phyloP scores from a whole-genome alignment of 106 monocot genomes.

The Triglochin maritima region DNA sequence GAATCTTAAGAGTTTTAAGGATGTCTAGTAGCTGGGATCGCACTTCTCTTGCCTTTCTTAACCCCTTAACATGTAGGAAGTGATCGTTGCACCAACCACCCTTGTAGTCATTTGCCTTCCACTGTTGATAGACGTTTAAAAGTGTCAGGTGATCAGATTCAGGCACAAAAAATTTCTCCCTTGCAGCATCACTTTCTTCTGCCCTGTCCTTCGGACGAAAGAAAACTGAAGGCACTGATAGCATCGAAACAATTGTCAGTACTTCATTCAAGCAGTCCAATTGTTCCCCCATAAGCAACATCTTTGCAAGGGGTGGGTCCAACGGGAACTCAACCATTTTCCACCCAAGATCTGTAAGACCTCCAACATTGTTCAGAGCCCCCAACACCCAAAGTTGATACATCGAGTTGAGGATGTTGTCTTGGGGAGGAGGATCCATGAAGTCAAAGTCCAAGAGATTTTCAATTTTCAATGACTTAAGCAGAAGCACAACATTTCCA shows the following conservation, averaged over 20 bases:
- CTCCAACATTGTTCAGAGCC: slow-evolving; percentile 84
- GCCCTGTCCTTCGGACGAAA: slow-evolving; percentile 89
- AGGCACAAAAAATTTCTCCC: slow-evolving; percentile 98
- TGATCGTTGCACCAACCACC: slow-evolving; percentile 97
- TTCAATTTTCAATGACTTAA: slow-evolving; percentile 82
- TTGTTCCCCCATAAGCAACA: slow-evolving; percentile 82
- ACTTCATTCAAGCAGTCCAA: slow-evolving; percentile 79
- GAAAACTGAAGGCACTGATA: slow-evolving; percentile 93
- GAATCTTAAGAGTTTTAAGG: slow-evolving; percentile 67
- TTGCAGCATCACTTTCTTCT: slow-evolving; percentile 91
- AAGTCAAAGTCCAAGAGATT: slow-evolving; percentile 92
- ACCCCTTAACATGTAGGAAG: slow-evolving; percentile 84
- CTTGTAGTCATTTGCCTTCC: slow-evolving; percentile 71
- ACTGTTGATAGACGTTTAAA: slow-evolving; percentile 83
- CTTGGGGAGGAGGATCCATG: slow-evolving; percentile 96
- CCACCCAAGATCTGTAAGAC: slow-evolving; percentile 83
- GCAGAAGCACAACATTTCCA: slow-evolving; percentile 72
- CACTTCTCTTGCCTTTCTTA: slow-evolving; percentile 84
- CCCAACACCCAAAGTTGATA: slow-evolving; percentile 95
- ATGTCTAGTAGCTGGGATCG: slow-evolving; percentile 89
- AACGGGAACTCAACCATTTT: slow-evolving; percentile 98
- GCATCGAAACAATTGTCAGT: slow-evolving; percentile 86
- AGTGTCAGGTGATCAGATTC: slow-evolving; percentile 94
- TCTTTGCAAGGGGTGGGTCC: slow-evolving; percentile 93
- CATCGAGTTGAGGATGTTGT: slow-evolving; percentile 97